Evolutionary conservation across 2,329 filamentous ascomycete genomes (phyloP), one percentile per base, ranked within the genome.

Genomic region (Phaeosphaeriaceae sp.): DNA sequence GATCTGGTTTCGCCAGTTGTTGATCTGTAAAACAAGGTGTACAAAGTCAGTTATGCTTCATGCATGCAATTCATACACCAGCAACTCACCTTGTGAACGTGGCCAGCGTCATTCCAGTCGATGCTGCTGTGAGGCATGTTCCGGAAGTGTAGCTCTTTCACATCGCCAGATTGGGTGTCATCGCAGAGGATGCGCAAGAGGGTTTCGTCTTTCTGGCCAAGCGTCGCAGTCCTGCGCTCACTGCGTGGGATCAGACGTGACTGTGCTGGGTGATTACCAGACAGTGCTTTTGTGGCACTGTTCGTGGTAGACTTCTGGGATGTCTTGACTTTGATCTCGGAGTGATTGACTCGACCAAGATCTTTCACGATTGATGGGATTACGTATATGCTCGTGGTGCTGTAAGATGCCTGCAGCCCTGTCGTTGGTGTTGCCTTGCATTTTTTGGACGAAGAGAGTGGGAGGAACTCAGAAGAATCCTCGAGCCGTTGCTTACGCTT

Each of bases 1-100:
- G 41, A 71, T 62, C 19, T 69, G 68, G 48, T 65, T 65, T 49
- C 65, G 60, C 68, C 68, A 71, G 0, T 55, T 47, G 48, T 71
- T 71, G 57, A 71, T 66, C 51, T n/a, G n/a, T n/a, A n/a, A n/a
- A n/a, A n/a, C n/a, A n/a, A n/a, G n/a, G n/a, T n/a, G n/a, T n/a
- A n/a, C n/a, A n/a, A n/a, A n/a, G n/a, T n/a, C n/a, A n/a, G n/a
- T n/a, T n/a, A n/a, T n/a, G n/a, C n/a, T n/a, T n/a, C n/a, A n/a
- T n/a, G n/a, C n/a, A n/a, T n/a, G n/a, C n/a, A n/a, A n/a, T n/a
- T n/a, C n/a, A n/a, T n/a, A n/a, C n/a, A n/a, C n/a, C n/a, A n/a
- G n/a, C n/a, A n/a, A n/a, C n/a, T n/a, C n/a, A n/a, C n/a, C n/a
- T 65, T 65, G 20, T 21, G 47, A 41, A 71, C 68, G 54, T 71